Evolutionary conservation across 2,329 filamentous ascomycete genomes (phyloP).

Genomic region (Alternaria hordeiaustralica): DNA sequence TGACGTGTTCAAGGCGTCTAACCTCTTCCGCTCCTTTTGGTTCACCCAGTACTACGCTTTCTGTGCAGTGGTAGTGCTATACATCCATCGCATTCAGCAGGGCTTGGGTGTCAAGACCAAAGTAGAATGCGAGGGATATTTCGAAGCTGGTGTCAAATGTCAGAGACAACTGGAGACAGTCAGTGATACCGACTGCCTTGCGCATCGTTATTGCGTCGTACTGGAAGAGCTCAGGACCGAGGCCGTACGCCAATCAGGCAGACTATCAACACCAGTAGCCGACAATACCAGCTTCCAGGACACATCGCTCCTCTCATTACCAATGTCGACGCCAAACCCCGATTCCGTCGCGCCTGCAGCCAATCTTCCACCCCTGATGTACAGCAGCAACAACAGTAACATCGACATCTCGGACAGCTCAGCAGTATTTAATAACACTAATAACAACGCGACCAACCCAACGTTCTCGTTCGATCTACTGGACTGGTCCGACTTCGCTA

Average conservation of each 20-base stretch:
- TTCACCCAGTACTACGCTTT: slow-evolving; percentile 63
- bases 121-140: slow-evolving; percentile 56
- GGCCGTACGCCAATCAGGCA: slow-evolving; percentile 37
- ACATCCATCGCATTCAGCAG: slow-evolving; percentile 62
- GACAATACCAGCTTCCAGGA: not conserved
- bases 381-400: not conserved
- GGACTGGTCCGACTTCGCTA: slow-evolving; percentile 43
- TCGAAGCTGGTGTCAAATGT: slow-evolving; percentile 53
- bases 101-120: slow-evolving; percentile 54
- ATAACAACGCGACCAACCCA: not conserved
- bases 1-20: slow-evolving; percentile 48
- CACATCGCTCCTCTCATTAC: not conserved
- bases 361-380: slow-evolving; percentile 16
- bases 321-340: not conserved
- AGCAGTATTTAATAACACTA: not conserved
- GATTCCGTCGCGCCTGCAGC: not conserved
- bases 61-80: slow-evolving; percentile 61
- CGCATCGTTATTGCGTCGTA: slow-evolving; percentile 59
- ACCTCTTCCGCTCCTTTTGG: slow-evolving; percentile 58
- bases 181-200: slow-evolving; percentile 41
- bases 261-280: slow-evolving; percentile 4
- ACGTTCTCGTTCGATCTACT: slow-evolving; percentile 28
- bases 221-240: slow-evolving; percentile 60
- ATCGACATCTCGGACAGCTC: slow-evolving; percentile 35
- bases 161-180: slow-evolving; percentile 45